These are phyloP conservation scores for Ottelia alismoides DNA, from an alignment of 106 monocot genomes.

Conservation along the genomic window DNA sequence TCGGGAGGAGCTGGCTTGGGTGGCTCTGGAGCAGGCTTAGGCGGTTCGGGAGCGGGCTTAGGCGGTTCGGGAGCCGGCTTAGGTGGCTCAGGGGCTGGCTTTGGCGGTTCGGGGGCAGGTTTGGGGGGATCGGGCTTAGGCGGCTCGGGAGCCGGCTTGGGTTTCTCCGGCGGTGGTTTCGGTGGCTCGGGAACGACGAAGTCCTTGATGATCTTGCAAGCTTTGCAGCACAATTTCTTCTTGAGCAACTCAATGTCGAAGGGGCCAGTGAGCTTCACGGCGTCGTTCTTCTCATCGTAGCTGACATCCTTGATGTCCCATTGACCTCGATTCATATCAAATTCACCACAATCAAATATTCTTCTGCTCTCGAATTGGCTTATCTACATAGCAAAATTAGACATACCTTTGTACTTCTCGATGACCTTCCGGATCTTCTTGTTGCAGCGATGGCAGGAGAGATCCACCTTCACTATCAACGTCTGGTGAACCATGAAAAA, in stretches of 20 bases:
- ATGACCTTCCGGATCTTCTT: slow-evolving; percentile 13
- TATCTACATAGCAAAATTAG: neutral
- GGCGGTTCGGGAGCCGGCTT: neutral
- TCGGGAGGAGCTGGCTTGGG: neutral
- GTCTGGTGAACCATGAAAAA: too few species aligned
- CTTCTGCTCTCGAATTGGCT: neutral
- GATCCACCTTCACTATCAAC: slow-evolving; percentile 21
- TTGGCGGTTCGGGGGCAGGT: neutral
- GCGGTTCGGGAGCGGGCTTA: neutral
- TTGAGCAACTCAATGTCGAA: slow-evolving; percentile 6
- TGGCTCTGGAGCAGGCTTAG: neutral
- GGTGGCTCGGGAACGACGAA: slow-evolving; percentile 1
- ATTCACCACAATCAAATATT: neutral
- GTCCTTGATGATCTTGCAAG: slow-evolving; percentile 14
- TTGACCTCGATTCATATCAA: neutral
- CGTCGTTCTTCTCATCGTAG: slow-evolving; percentile 11
- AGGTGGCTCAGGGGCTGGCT: neutral
- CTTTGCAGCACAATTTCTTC: slow-evolving; percentile 6
- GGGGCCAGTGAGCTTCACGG: slow-evolving; percentile 7
- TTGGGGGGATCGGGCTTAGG: neutral
- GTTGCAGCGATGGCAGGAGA: slow-evolving; percentile 8
- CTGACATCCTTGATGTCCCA: slow-evolving; percentile 9
- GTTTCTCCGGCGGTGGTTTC: neutral
- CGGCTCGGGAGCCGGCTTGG: neutral
- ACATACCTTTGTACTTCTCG: slow-evolving; percentile 7